Evolutionary conservation across 495 filamentous ascomycete species (phyloP), one percentile per base, ranked within the genome.

Genomic region (Aspergillus egyptiacus): DNA sequence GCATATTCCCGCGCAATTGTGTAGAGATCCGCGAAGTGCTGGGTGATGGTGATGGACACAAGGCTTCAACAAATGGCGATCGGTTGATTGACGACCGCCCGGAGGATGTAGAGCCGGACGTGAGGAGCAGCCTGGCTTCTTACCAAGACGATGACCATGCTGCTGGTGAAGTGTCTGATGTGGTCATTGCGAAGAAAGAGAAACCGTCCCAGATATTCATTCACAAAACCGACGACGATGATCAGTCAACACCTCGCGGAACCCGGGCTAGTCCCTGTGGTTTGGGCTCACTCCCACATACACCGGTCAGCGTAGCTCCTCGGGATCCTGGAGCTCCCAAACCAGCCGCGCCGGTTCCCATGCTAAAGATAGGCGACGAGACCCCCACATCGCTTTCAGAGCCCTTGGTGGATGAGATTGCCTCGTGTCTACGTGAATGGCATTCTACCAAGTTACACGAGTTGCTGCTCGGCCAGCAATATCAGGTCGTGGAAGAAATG

Each of bases 341-440:
- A 57, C 94, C 89, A 20, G 78, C 87, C 2, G 94, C 94, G 7
- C 93, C 93, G 0, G 94, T 98, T 2, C 93, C 93, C 6, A 91
- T 96, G 87, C 75, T 98, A 30, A 95, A 96, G 63, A 88, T 97
- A 59, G 94, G 94, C 19, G 93, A 98, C 54, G 93, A 98, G 71
- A 95, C 89, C 1, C 85, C 89, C 3, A 91, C 86, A 2, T 95
- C 89, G 2, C 76, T 80, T 10, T 79, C 86, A 19, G 93, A 99
- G 63, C 93, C 93, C 2, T 71, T 99, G 47, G 90, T 99, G 9
- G 94, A 97, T 64, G 93, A 99, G 62, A 96, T 97, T 61, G 90
- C 91, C 14, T 95, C 89, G 6, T 97, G 91, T 62, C 69, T 99
- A 24, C 81, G 91, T 20, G 93, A 99, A 73, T 99, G 93, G 93